These are phyloP conservation scores for Salvia splendens DNA, from an alignment of 257 asterid species.

Conservation along the genomic window DNA sequence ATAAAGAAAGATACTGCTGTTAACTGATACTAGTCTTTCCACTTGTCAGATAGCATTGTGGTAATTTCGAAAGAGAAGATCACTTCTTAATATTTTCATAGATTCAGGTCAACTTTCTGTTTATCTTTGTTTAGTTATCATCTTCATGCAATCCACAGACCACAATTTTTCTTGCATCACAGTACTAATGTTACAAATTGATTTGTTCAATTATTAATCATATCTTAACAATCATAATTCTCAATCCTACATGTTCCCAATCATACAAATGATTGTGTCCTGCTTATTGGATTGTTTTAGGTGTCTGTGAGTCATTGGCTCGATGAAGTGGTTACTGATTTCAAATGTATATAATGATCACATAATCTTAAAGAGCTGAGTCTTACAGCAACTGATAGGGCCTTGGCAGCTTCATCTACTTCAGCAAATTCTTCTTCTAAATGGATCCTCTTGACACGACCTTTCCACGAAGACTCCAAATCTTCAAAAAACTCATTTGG, in stretches of 20 bases:
- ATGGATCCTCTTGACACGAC: slow-evolving; percentile 93
- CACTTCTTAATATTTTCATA: too few species aligned
- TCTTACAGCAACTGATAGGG: slow-evolving; percentile 78
- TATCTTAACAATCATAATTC: neutral
- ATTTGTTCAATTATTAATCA: neutral
- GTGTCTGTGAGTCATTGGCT: neutral
- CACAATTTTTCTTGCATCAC: neutral
- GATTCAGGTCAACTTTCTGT: neutral
- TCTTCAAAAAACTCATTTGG: slow-evolving; percentile 85
- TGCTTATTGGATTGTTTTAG: slow-evolving; percentile 4
- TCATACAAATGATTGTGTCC: neutral
- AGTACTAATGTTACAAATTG: neutral
- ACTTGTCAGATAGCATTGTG: neutral
- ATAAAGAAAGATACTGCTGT: neutral
- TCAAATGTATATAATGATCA: slow-evolving; percentile 13
- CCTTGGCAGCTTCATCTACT: slow-evolving; percentile 78
- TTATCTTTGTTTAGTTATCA: neutral
- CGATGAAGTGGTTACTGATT: neutral
- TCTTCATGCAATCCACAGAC: neutral
- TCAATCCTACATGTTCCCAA: slow-evolving; percentile 8
- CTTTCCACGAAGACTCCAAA: slow-evolving; percentile 95
- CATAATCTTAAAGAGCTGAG: slow-evolving; percentile 5
- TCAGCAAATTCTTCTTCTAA: slow-evolving; percentile 74
- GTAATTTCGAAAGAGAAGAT: neutral
- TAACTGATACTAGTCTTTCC: neutral